Base-by-base conservation (phyloP, 208 protist species). In the Acanthamoeba culbertsoni region DNA sequence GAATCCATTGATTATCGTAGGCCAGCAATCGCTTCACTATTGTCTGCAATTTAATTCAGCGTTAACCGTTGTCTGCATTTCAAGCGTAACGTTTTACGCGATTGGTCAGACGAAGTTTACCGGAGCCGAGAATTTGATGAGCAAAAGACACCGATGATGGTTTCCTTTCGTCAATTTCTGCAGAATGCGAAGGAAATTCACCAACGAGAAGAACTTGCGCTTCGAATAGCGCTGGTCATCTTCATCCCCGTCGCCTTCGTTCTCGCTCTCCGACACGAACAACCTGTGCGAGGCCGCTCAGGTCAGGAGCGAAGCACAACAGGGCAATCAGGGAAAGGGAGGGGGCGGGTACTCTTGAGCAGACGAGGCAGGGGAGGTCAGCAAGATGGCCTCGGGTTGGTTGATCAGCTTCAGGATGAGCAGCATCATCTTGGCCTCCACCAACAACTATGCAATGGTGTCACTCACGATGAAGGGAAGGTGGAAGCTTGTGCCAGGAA, bases 401-500 rank as follows among this genome's bases (percentile, higher is more conserved):
- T 92, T 92, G 63, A 92, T 77, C 26, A 92, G 62, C 45, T 92
- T 92, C 33, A 92, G 63, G 10, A 92, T 77, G 35, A 92, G 86
- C 3, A 92, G 63, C 42, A 92, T 79, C 45, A 53, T 79, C 48
- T 92, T 92, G 57, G 86, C 86, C 55, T 92, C 86, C 18, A 92
- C 86, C 40, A 92, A 26, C 55, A 92, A 40, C 63, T 92, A 45
- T 10, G 35, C 16, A 71, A 18, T 84, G 40, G n/a, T 0, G 35
- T 45, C 12, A 14, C 42, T 79, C 40, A 43, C 71, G 23, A 35
- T 33, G 6, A 8, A 28, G 5, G 37, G n/a, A 84, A 31, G 16
- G 8, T 5, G 8, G 71, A 23, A 26, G 20, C 33, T 4, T 82
- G 16, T 23, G 18, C 6, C 71, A 82, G 0, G 35, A 40, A 20